Conservation (phyloP, 352 stramenopile genomes). For the Pilasporangium apinafurcum region DNA sequence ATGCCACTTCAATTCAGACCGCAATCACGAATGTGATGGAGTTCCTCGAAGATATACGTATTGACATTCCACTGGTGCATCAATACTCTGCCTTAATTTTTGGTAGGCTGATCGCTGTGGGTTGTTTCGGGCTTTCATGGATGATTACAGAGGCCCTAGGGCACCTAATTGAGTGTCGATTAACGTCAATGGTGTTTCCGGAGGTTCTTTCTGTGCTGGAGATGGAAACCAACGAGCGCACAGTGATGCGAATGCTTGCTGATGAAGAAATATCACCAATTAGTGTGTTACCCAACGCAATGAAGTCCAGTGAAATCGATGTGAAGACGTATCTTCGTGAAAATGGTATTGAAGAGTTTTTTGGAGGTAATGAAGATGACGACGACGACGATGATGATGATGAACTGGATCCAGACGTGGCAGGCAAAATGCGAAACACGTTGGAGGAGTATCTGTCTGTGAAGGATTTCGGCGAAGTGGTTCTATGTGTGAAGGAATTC, state of each 20-base stretch:
- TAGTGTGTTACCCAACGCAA: slow-evolving; percentile 34
- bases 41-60: slow-evolving; percentile 82
- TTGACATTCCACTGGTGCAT: slow-evolving; percentile 80
- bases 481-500: slow-evolving; percentile 71
- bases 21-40: slow-evolving; percentile 67
- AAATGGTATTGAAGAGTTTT: slow-evolving; percentile 62
- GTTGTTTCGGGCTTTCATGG: slow-evolving; percentile 83
- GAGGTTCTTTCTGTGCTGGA: slow-evolving; percentile 74
- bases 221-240: slow-evolving; percentile 50
- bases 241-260: slow-evolving; percentile 67
- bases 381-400: slow-evolving; percentile 38
- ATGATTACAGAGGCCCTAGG: slow-evolving; percentile 52
- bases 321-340: slow-evolving; percentile 57
- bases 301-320: slow-evolving; percentile 28
- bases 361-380: slow-evolving; percentile 33
- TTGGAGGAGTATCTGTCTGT: slow-evolving; percentile 75
- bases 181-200: slow-evolving; percentile 64
- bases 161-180: slow-evolving; percentile 49
- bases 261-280: slow-evolving; percentile 69
- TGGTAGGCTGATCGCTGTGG: slow-evolving; percentile 61
- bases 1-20: slow-evolving; percentile 66
- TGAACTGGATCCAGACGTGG: slow-evolving; percentile 54
- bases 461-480: slow-evolving; percentile 68
- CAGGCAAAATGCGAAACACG: slow-evolving; percentile 58
- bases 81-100: slow-evolving; percentile 74